Percentiles rank a stretch among this genome's conserved stretches.
Evolutionary conservation across 192 early-diverging fungal genomes (phyloP).

Genomic region (Backusella australiensis): DNA sequence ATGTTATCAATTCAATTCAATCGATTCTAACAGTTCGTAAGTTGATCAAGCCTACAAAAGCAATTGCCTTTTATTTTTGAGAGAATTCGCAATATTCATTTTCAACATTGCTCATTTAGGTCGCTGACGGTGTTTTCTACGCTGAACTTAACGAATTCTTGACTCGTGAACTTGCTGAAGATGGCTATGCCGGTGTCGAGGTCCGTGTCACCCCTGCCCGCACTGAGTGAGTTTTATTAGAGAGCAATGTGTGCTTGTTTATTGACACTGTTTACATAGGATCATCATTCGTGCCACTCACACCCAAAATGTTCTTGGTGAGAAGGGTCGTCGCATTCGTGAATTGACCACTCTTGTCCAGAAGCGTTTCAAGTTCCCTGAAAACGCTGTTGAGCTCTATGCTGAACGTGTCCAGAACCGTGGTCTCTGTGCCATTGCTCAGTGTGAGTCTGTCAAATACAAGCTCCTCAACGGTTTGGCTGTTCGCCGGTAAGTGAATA

Average conservation of each 20-base stretch:
- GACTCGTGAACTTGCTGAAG: constrained; percentile 93
- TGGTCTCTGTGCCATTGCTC: constrained; percentile 97
- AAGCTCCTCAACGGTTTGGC: constrained; percentile 97
- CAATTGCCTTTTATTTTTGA: no score
- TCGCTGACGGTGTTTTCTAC: constrained; percentile 99
- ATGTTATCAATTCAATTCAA: not conserved
- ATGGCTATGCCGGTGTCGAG: constrained; percentile 99
- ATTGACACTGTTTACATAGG: not conserved
- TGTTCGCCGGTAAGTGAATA: constrained; percentile 68
- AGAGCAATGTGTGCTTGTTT: not conserved
- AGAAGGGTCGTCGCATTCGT: constrained; percentile 98
- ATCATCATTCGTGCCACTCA: constrained; percentile 99
- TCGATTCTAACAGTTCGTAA: constrained; percentile 24
- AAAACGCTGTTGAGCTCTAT: constrained; percentile 98
- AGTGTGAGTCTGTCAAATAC: constrained; percentile 98
- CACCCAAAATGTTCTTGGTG: constrained; percentile 97
- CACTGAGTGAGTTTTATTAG: constrained; percentile 64
- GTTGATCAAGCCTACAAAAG: not conserved
- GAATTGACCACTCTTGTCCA: constrained; percentile 98
- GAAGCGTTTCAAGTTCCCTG: constrained; percentile 99
- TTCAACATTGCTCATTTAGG: constrained; percentile 39
- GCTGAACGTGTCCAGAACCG: constrained; percentile 97
- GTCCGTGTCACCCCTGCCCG: constrained; percentile 99
- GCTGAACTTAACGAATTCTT: constrained; percentile 99
- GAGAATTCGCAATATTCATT: not conserved